These are phyloP conservation scores for Phytopythium boreale DNA, from an alignment of 352 stramenopile species.

Conservation along the genomic window DNA sequence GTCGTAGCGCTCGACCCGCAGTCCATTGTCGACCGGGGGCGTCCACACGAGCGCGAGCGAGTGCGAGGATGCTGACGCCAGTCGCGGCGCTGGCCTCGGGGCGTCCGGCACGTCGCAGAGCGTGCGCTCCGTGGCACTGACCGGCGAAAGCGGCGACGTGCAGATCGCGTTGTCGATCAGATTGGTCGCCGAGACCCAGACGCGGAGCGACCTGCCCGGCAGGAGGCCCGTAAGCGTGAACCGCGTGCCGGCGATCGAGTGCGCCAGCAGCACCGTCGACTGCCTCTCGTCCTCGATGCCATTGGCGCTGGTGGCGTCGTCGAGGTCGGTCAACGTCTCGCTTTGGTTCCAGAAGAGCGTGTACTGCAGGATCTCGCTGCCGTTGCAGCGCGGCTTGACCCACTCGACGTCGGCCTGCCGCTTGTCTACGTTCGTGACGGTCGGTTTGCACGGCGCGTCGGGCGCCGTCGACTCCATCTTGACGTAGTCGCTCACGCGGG, in stretches of 20 bases:
- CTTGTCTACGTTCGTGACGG: conserved; percentile 33
- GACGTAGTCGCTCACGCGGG: conserved; percentile 62
- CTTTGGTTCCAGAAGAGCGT: conserved; percentile 48
- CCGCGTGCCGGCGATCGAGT: conserved; percentile 42
- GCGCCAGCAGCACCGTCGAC: conserved; percentile 36
- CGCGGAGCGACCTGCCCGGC: conserved; percentile 32
- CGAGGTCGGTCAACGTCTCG: not conserved
- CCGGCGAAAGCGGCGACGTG: conserved; percentile 38
- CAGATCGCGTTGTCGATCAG: conserved; percentile 55
- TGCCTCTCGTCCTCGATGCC: not conserved
- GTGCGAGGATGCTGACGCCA: conserved; percentile 33
- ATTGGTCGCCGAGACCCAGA: conserved; percentile 61
- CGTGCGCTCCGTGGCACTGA: conserved; percentile 30
- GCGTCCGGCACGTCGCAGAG: conserved; percentile 49
- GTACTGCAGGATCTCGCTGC: conserved; percentile 72
- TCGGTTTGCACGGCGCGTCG: conserved; percentile 37
- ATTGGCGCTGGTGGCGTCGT: conserved; percentile 5
- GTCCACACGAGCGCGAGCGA: conserved; percentile 35
- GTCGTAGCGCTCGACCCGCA: conserved; percentile 41
- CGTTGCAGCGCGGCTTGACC: conserved; percentile 59
- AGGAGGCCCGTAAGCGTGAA: conserved; percentile 39
- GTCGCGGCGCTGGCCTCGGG: conserved; percentile 13
- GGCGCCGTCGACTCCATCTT: conserved; percentile 64
- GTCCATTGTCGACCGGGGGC: conserved; percentile 48
- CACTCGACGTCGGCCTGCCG: conserved; percentile 41